These are phyloP conservation scores for Capsicum rhomboideum DNA, from an alignment of 257 asterid genomes.

Conservation along the genomic window DNA sequence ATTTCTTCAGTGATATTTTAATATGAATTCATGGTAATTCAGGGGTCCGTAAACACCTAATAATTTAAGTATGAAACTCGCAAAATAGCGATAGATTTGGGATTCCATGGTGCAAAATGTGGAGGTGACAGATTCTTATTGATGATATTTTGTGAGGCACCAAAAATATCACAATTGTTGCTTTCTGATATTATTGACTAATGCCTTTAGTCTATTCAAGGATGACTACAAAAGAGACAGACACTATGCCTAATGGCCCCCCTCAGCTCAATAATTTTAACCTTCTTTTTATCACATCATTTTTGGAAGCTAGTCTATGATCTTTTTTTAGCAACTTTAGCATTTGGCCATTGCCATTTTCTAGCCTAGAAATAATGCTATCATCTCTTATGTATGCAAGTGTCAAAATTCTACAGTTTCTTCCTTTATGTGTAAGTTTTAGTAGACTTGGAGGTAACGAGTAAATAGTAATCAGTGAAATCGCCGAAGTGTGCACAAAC, in stretches of 20 bases:
- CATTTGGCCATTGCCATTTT: not conserved
- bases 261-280: not conserved
- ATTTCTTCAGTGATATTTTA: not conserved
- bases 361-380: not conserved
- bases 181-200: not conserved
- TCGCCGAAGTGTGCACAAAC: rapidly evolving
- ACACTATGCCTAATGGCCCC: not conserved
- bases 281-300: not conserved
- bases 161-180: not conserved
- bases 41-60: not conserved
- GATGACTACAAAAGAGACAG: not conserved
- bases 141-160: not conserved
- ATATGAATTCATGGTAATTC: not conserved
- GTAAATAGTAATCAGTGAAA: not conserved
- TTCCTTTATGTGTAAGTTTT: not conserved
- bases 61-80: not conserved
- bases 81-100: not conserved
- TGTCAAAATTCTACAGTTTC: not conserved
- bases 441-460: not conserved
- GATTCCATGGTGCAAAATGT: not conserved
- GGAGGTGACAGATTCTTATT: not conserved
- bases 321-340: not conserved
- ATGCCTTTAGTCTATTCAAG: not conserved
- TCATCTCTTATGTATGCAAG: not conserved
- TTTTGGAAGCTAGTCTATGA: not conserved